A percentile compares a stretch with the other conserved stretches of the same genome.
Evolutionary conservation across 2,329 filamentous ascomycete species (phyloP).

Genomic region (Penicillium corylophilum): DNA sequence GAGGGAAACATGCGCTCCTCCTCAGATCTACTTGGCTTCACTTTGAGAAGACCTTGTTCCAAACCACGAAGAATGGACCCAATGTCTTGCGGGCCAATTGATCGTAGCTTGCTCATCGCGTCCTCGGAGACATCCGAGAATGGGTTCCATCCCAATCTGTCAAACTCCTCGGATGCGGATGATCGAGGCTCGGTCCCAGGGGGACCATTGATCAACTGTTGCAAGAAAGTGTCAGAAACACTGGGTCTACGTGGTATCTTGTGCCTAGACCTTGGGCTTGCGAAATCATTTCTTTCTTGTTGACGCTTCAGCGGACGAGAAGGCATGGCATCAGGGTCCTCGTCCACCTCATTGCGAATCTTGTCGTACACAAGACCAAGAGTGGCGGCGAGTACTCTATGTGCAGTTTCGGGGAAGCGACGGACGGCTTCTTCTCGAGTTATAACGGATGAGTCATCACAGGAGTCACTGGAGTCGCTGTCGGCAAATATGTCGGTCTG

Average conservation of each 20-base stretch:
- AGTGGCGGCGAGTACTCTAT: constrained; percentile 41
- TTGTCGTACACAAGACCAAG: constrained; percentile 43
- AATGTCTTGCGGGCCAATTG: constrained; percentile 37
- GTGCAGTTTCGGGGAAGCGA: constrained; percentile 39
- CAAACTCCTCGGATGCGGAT: constrained; percentile 14
- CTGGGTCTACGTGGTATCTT: constrained; percentile 33
- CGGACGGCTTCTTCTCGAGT: constrained; percentile 38
- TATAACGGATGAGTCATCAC: constrained; percentile 34
- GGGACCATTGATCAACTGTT: constrained; percentile 33
- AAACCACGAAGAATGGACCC: constrained; percentile 35
- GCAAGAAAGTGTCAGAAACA: constrained; percentile 32
- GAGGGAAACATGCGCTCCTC: constrained; percentile 33
- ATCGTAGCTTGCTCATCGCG: constrained; percentile 38
- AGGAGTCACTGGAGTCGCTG: constrained; percentile 42
- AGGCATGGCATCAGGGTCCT: constrained; percentile 29
- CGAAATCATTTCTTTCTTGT: constrained; percentile 35
- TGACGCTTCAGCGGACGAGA: constrained; percentile 35
- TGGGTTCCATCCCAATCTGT: constrained; percentile 27
- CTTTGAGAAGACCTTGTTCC: constrained; percentile 35
- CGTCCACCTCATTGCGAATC: constrained; percentile 42
- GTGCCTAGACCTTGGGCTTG: constrained; percentile 31
- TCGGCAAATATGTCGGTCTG: constrained; percentile 31
- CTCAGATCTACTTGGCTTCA: constrained; percentile 37
- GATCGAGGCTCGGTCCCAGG: constrained; percentile 28
- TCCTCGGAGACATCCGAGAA: constrained; percentile 40